Conservation (phyloP, 1,284 basidiomycete species). For the Schizophyllum commune region DNA sequence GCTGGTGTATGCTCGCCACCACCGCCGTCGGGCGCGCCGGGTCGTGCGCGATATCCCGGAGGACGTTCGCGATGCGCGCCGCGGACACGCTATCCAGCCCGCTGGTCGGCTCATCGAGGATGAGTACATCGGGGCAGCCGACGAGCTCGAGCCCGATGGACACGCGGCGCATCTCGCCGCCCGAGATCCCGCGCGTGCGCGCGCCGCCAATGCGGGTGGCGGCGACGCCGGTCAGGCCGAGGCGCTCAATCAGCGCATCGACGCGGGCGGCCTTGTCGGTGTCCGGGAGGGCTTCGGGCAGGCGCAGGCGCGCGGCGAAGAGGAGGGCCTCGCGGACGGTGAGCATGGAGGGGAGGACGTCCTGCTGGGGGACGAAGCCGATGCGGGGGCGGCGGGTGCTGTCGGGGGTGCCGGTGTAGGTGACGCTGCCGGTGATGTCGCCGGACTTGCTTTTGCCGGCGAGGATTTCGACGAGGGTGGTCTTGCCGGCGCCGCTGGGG, state of each 20-base stretch:
- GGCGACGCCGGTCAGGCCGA: slow-evolving; percentile 68
- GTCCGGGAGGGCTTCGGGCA: slow-evolving; percentile 74
- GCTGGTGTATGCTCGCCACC: slow-evolving; percentile 84
- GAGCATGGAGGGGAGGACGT: slow-evolving; percentile 70
- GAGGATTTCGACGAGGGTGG: slow-evolving; percentile 78
- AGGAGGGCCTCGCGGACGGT: slow-evolving; percentile 80
- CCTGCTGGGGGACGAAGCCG: slow-evolving; percentile 83
- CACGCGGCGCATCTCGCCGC: slow-evolving; percentile 80
- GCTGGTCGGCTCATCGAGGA: slow-evolving; percentile 76
- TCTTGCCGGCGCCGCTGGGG: slow-evolving; percentile 81
- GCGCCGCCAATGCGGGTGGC: slow-evolving; percentile 75
- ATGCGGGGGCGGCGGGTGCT: slow-evolving; percentile 35
- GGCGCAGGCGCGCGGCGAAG: slow-evolving; percentile 76
- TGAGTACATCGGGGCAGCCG: slow-evolving; percentile 70
- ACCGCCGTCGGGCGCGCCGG: slow-evolving; percentile 65
- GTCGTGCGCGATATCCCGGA: slow-evolving; percentile 69
- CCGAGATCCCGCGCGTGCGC: slow-evolving; percentile 74
- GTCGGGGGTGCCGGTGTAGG: slow-evolving; percentile 28
- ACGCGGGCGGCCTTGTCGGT: slow-evolving; percentile 64
- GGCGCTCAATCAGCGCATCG: slow-evolving; percentile 59
- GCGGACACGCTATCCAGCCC: slow-evolving; percentile 86
- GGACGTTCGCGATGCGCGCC: slow-evolving; percentile 66
- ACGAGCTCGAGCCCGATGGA: slow-evolving; percentile 82
- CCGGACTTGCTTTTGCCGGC: slow-evolving; percentile 74
- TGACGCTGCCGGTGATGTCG: slow-evolving; percentile 55